A percentile compares a stretch with the other conserved stretches of the same genome.
These are phyloP conservation scores for Graphilbum ipis-grandicollis DNA, from an alignment of 2,329 filamentous ascomycete genomes.

Conservation along the genomic window DNA sequence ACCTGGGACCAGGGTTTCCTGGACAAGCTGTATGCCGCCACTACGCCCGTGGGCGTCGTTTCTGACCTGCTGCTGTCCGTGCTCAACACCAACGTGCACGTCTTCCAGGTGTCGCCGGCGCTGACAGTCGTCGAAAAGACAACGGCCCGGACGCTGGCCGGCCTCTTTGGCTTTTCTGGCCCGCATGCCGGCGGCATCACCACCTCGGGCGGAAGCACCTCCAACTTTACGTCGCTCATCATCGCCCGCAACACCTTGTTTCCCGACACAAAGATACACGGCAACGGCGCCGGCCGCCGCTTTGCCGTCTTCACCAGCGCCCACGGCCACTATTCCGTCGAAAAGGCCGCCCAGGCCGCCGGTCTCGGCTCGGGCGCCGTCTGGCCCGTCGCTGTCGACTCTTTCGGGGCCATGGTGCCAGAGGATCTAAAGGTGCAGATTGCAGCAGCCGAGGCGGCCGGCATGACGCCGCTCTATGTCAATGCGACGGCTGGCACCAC, in stretches of 20 bases:
- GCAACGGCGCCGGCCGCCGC: constrained; percentile 39
- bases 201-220: constrained; percentile 67
- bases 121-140: constrained; percentile 77
- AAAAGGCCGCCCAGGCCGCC: constrained; percentile 84
- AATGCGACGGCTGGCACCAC: constrained; percentile 94
- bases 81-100: constrained; percentile 86
- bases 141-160: constrained; percentile 55
- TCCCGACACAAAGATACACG: constrained; percentile 56
- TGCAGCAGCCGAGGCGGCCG: constrained; percentile 40
- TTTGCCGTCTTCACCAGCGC: constrained; percentile 79
- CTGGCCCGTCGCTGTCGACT: constrained; percentile 57
- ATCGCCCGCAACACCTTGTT: constrained; percentile 77
- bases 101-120: constrained; percentile 85
- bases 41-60: constrained; percentile 69
- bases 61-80: constrained; percentile 72
- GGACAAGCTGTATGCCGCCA: constrained; percentile 87
- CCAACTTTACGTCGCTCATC: constrained; percentile 72
- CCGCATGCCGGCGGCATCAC: constrained; percentile 56
- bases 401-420: constrained; percentile 52
- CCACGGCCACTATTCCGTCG: constrained; percentile 87
- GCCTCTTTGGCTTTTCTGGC: constrained; percentile 58
- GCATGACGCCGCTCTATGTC: constrained; percentile 78
- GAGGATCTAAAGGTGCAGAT: constrained; percentile 47
- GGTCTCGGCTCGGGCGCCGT: constrained; percentile 67
- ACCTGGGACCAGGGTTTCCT: constrained; percentile 97